Conservation (phyloP, 371 early-diverging fungal species). For the Funneliformis caledonium region DNA sequence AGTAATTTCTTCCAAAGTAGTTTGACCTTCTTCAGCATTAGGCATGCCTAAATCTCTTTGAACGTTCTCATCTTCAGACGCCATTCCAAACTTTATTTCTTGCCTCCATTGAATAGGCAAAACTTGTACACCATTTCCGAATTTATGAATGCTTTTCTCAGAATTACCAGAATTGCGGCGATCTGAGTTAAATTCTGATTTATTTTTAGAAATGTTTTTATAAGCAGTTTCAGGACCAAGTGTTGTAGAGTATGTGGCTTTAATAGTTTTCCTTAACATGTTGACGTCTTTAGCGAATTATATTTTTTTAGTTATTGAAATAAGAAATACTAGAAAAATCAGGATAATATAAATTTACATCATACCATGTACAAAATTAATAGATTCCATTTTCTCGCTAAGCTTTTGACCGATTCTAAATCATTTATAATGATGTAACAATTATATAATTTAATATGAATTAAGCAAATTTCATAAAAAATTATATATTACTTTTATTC, state of each 20-base stretch:
- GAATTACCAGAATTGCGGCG: constrained; percentile 42
- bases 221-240: constrained; percentile 3
- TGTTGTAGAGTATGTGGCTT: constrained; percentile 46
- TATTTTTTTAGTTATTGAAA: neutral
- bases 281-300: constrained; percentile 60
- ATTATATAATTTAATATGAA: neutral
- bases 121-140: constrained; percentile 70
- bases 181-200: constrained; percentile 37
- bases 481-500: neutral
- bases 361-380: constrained; percentile 76
- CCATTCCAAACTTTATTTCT: constrained; percentile 75
- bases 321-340: neutral
- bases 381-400: constrained; percentile 71
- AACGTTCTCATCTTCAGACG: constrained; percentile 53
- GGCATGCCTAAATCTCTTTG: constrained; percentile 63
- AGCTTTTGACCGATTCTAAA: constrained; percentile 79
- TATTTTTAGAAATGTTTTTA: constrained; percentile 15
- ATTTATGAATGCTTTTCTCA: constrained; percentile 39
- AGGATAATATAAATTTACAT: too few relatives aligned
- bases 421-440: neutral
- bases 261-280: constrained; percentile 69
- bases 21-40: constrained; percentile 61
- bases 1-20: constrained; percentile 76
- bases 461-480: neutral
- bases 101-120: constrained; percentile 86